Evolutionary conservation across 176 grass and related monocot genomes (phyloP), one percentile per base, ranked within the genome.

Genomic region (Carex parvula): DNA sequence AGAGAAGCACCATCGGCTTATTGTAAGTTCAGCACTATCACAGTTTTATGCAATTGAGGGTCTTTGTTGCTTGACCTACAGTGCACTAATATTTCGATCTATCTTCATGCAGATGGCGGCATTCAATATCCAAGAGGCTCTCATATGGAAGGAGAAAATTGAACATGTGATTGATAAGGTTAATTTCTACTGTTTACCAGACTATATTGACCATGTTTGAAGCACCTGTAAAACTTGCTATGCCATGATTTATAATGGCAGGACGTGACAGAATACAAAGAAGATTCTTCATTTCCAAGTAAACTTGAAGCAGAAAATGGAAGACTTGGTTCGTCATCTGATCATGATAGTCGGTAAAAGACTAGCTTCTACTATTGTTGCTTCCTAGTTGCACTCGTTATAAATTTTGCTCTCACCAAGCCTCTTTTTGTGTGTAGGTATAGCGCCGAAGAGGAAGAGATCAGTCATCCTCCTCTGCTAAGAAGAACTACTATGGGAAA

Each of bases 61-160:
- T 50, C 70, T 73, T 73, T 73, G 39, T 73, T 54, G 50, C 48
- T 54, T 77, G 73, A 29, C 24, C 18, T 30, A 55, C 72, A 56
- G 14, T 77, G 5, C 73, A 77, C 44, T 42, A 24, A 67, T 68
- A 35, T 83, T 42, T 84, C 61, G 54, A 14, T 85, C 35, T 61
- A 16, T 42, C 5, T 86, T 88, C 39, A 50, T 80, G 63, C 82
- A 98, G 95, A 98, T 98, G 95, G 91, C 95, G 16, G 95, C 95
- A 68, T 98, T 98, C 81, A 98, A 98, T 67, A 98, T 98, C 77
- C 95, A 93, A 75, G 95, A 98, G 84, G 89, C 95, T 85, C 86
- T 95, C 29, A 87, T 93, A 42, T 98, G 95, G 95, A 98, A 95
- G 84, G 92, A 98, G 79, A 98, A 98, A 89, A 98, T 98, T 75